phyloP scores from a whole-genome alignment of 495 filamentous ascomycete species.

The Penicillium bovifimosum region DNA sequence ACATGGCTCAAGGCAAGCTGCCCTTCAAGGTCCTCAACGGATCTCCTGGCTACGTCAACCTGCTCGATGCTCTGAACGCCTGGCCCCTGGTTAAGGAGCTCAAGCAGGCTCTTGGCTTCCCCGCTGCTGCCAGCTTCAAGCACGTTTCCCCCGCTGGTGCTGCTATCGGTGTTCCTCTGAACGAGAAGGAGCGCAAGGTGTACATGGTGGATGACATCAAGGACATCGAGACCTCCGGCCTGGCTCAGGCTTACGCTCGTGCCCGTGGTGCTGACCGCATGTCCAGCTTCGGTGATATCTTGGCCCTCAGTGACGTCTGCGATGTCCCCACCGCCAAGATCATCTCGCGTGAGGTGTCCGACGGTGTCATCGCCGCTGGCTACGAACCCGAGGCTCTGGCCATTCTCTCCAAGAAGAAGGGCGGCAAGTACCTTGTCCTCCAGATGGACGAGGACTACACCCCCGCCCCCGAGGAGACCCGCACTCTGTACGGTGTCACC shows the following conservation, averaged over 20 bases:
- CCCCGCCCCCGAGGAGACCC: conserved; percentile 66
- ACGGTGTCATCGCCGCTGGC: conserved; percentile 87
- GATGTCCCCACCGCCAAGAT: conserved; percentile 91
- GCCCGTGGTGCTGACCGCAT: conserved; percentile 94
- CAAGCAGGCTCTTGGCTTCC: conserved; percentile 74
- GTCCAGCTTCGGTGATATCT: conserved; percentile 94
- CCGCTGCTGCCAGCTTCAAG: conserved; percentile 98
- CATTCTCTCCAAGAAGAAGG: conserved; percentile 97
- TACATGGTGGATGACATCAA: conserved; percentile 97
- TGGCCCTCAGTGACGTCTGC: conserved; percentile 84
- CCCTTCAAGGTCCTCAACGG: conserved; percentile 98
- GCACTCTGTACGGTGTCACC: conserved; percentile 83
- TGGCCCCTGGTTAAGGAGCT: conserved; percentile 97
- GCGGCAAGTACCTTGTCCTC: conserved; percentile 90
- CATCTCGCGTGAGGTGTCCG: conserved; percentile 94
- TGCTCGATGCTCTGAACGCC: conserved; percentile 92
- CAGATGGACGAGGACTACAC: conserved; percentile 87
- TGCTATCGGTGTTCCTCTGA: conserved; percentile 83
- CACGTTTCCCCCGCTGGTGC: conserved; percentile 96
- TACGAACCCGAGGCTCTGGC: conserved; percentile 80
- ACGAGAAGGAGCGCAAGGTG: conserved; percentile 82
- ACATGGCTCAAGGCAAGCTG: conserved; percentile 60
- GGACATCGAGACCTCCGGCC: conserved; percentile 72
- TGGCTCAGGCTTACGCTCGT: conserved; percentile 93
- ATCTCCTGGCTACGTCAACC: conserved; percentile 91